Conservation (phyloP, 1,284 basidiomycete genomes). For the Lignosus rhinocerotis region DNA sequence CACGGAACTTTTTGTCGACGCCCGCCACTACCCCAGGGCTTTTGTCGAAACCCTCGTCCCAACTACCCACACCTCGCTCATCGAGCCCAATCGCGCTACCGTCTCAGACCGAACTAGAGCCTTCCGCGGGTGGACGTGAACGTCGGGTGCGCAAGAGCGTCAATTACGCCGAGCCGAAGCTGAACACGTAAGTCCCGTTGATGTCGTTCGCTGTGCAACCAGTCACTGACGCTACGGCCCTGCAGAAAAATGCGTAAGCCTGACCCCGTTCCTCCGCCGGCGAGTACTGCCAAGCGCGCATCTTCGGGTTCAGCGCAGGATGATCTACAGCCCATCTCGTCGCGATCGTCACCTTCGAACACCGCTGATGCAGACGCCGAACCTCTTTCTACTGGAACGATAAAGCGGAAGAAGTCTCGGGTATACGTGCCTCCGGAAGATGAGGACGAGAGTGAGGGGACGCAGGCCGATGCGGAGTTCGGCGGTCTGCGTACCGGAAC, state of each 20-base stretch:
- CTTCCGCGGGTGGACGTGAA: slow-evolving; percentile 52
- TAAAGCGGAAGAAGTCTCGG: slow-evolving; percentile 55
- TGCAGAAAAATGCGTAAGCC: slow-evolving; percentile 90
- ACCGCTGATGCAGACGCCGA: slow-evolving; percentile 18
- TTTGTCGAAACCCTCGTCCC: slow-evolving; percentile 28
- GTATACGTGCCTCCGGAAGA: slow-evolving; percentile 48
- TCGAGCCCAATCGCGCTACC: slow-evolving; percentile 50
- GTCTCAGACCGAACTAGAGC: slow-evolving; percentile 40
- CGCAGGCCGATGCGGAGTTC: slow-evolving; percentile 67
- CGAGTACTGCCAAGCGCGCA: slow-evolving; percentile 35
- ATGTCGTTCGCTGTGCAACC: slow-evolving; percentile 4
- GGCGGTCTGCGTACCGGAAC: slow-evolving; percentile 36
- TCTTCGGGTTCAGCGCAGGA: slow-evolving; percentile 16
- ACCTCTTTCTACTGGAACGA: slow-evolving; percentile 23
- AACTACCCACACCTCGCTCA: slow-evolving; percentile 44
- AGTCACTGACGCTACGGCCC: slow-evolving; percentile 4
- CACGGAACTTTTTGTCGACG: slow-evolving; percentile 43
- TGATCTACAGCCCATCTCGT: slow-evolving; percentile 16
- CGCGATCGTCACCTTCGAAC: slow-evolving; percentile 25
- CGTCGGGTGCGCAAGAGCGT: slow-evolving; percentile 76
- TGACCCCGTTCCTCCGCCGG: slow-evolving; percentile 48
- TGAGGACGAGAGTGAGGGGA: slow-evolving; percentile 59
- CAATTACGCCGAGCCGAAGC: slow-evolving; percentile 87
- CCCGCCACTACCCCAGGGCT: slow-evolving; percentile 43
- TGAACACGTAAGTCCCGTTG: slow-evolving; percentile 72